Base-by-base conservation (phyloP, 148 eudicot genomes). In the Bassia scoparia region DNA sequence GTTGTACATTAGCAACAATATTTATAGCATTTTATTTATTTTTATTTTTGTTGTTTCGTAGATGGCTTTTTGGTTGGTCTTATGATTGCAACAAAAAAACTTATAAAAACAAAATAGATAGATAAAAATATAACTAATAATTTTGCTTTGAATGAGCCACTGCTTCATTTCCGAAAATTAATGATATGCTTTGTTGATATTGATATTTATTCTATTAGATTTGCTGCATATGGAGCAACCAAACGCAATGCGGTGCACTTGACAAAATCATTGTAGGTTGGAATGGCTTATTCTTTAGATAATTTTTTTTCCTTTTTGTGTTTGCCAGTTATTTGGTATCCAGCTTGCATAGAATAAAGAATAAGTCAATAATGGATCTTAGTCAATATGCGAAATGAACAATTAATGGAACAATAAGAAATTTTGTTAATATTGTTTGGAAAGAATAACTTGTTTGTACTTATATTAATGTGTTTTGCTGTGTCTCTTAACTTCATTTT, bases 191-290 rank as follows among this genome's bases (percentile, higher is more conserved):
- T 27, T 24, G 34, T 30, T 59, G 23, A 18, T 55, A 24, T 41
- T 81, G 61, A 31, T 56, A n/a, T 70, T 26, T 13, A 44, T 31
- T 1, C 55, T 59, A 64, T 77, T 72, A 94, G 98, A 82, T 94
- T 94, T 89, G 98, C 98, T 70, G 98, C 98, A 68, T 94, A 94
- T 77, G 98, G 98, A 75, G 98, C 97, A 71, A 94, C 98, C 29
- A 94, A 94, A 79, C 93, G 98, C 71, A 89, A 97, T 79, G 98
- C 89, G 77, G 97, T 94, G 79, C 98, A 94, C 85, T 77, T 94
- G 61, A 91, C 98, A 27, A 94, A 94, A 69, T 94, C 98, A 69
- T 77, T 94, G 63, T 97, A 94, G 97, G 97, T 81, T 82, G 67
- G 59, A 73, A 12, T 44, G 37, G 52, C 71, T 72, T 54, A 41